Percentiles rank a stretch among this genome's conserved stretches.
Conservation (phyloP, 768 basidiomycete genomes). For the Cystofilobasidium capitatum region DNA sequence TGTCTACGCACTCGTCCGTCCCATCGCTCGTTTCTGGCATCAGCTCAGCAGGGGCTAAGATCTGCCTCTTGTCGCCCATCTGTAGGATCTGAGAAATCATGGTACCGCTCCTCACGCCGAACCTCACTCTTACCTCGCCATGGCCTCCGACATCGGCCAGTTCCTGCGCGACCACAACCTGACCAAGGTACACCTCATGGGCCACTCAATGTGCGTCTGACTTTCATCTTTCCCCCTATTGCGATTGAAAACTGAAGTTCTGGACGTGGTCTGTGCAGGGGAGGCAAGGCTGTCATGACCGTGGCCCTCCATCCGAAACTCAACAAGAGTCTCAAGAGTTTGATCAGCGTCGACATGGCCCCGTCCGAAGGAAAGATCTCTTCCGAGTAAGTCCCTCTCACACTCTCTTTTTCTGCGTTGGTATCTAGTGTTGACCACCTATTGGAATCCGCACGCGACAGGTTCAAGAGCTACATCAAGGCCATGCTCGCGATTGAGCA, state of each 20-base stretch:
- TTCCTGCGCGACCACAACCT: constrained; percentile 51
- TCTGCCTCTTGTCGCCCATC: background rate
- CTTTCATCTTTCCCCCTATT: background rate
- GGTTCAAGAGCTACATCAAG: constrained; percentile 54
- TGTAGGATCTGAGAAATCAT: constrained; percentile 82
- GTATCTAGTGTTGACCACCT: too few relatives aligned
- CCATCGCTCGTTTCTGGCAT: background rate
- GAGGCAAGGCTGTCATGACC: constrained; percentile 51
- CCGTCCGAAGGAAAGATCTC: constrained; percentile 54
- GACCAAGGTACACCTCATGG: constrained; percentile 58
- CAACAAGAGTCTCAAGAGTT: constrained; percentile 33
- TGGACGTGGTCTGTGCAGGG: constrained; percentile 46
- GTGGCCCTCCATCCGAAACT: constrained; percentile 36
- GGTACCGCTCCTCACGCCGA: constrained; percentile 65
- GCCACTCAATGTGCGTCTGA: constrained; percentile 72
- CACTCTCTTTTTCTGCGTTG: background rate
- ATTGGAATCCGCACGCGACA: too few relatives aligned
- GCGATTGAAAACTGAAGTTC: background rate
- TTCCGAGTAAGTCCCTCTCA: constrained; percentile 43
- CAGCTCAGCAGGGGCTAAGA: too few relatives aligned
- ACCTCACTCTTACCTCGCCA: constrained; percentile 55
- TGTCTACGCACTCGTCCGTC: constrained; percentile 58
- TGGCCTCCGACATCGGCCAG: constrained; percentile 67
- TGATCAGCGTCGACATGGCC: constrained; percentile 70
- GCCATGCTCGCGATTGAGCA: constrained; percentile 67